These are phyloP conservation scores for Tolypocladium sp. DNA, from an alignment of 2,329 filamentous ascomycete genomes.

Conservation along the genomic window DNA sequence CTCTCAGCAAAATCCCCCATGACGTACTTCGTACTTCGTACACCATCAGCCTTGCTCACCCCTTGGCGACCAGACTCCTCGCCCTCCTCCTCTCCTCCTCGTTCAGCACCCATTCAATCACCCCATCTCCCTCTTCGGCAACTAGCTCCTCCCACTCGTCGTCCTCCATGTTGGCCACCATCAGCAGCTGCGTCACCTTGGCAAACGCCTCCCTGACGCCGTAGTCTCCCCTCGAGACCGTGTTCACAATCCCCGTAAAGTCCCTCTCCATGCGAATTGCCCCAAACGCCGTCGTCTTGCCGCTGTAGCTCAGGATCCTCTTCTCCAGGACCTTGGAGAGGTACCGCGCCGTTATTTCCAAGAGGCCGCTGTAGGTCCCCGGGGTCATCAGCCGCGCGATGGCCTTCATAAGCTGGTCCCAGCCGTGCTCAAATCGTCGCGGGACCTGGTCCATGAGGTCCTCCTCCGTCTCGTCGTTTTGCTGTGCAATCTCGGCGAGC, in stretches of 20 bases:
- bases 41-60: slow-evolving; percentile 5
- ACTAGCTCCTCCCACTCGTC: slow-evolving; percentile 83
- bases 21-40: not conserved
- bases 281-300: slow-evolving; percentile 71
- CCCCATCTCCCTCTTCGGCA: slow-evolving; percentile 44
- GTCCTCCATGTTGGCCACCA: slow-evolving; percentile 90
- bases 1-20: not conserved
- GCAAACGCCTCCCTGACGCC: slow-evolving; percentile 68
- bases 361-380: slow-evolving; percentile 64
- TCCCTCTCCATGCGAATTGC: slow-evolving; percentile 79
- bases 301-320: slow-evolving; percentile 71
- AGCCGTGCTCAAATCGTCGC: slow-evolving; percentile 72
- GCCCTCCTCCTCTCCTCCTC: slow-evolving; percentile 67
- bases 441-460: slow-evolving; percentile 59
- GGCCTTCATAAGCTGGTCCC: slow-evolving; percentile 78
- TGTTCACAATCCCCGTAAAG: slow-evolving; percentile 63
- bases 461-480: slow-evolving; percentile 44
- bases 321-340: slow-evolving; percentile 78
- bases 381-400: slow-evolving; percentile 77
- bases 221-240: slow-evolving; percentile 64
- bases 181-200: slow-evolving; percentile 68
- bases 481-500: slow-evolving; percentile 43
- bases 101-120: slow-evolving; percentile 62
- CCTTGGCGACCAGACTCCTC: slow-evolving; percentile 51
- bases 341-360: slow-evolving; percentile 64